These are phyloP conservation scores for Pythium aristosporum DNA, from an alignment of 352 stramenopile species.

Conservation along the genomic window DNA sequence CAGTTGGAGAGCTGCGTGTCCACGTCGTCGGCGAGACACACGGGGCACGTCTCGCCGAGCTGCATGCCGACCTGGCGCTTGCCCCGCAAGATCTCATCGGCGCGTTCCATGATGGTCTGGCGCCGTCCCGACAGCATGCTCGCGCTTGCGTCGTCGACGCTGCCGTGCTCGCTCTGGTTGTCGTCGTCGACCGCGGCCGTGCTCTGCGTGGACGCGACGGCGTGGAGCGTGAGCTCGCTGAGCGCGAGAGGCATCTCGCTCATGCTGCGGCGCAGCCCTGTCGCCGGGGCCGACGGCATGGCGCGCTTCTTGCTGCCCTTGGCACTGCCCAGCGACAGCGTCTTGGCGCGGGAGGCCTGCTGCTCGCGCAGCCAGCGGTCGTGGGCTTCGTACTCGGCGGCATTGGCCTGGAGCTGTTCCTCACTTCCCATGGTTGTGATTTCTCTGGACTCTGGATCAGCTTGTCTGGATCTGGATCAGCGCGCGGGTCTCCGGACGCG, in stretches of 20 bases:
- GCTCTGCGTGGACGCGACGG: slow-evolving; percentile 33
- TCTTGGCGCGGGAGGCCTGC: slow-evolving; percentile 16
- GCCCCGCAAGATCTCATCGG: slow-evolving; percentile 60
- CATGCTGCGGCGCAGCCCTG: slow-evolving; percentile 30
- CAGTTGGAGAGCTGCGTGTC: slow-evolving; percentile 67
- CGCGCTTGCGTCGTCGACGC: slow-evolving; percentile 8
- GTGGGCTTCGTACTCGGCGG: slow-evolving; percentile 20
- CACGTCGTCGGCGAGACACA: slow-evolving; percentile 72
- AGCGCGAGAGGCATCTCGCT: slow-evolving; percentile 31
- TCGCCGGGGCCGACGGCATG: neutral
- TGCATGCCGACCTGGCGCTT: slow-evolving; percentile 70
- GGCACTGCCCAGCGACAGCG: slow-evolving; percentile 10
- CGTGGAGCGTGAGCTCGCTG: slow-evolving; percentile 4
- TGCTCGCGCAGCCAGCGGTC: slow-evolving; percentile 22
- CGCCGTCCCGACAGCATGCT: slow-evolving; percentile 23
- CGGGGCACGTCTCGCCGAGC: slow-evolving; percentile 59
- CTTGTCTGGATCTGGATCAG: slow-evolving; percentile 17
- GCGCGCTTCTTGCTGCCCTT: slow-evolving; percentile 19
- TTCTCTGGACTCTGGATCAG: slow-evolving; percentile 20
- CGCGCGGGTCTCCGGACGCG: neutral
- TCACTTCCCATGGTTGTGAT: slow-evolving; percentile 11
- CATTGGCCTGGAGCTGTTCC: slow-evolving; percentile 15
- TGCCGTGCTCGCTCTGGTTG: slow-evolving; percentile 21
- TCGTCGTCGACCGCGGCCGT: slow-evolving; percentile 20
- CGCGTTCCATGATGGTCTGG: slow-evolving; percentile 46